Base-by-base conservation (phyloP, 768 basidiomycete genomes). In the Trametopsis cervina region DNA sequence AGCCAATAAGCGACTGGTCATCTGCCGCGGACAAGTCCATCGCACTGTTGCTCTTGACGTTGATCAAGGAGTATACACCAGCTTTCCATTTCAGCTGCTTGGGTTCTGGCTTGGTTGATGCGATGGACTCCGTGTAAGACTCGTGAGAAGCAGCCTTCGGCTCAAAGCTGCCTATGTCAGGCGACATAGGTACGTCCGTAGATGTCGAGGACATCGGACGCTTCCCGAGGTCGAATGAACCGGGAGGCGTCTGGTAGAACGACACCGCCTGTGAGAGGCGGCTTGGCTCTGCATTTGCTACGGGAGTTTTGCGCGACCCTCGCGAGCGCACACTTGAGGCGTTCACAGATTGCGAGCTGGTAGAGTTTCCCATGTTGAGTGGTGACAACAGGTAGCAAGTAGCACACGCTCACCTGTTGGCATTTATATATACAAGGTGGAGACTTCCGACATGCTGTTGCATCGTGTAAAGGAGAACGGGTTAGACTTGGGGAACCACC, bases 11-110 rank as follows among this genome's bases (percentile, higher is more conserved):
- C 20, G 52, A 53, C 50, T 44, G 50, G 25, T 52, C 21, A 46
- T 60, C 59, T 36, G 18, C 47, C 0, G 55, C 61, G 20, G 53
- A 57, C 18, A 63, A 53, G 48, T 63, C 61, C 22, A 59, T 35
- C 24, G 58, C 53, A 15, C 58, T 57, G 5, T 58, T 58, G 42
- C 55, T 54, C 12, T 47, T 49, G 24, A 55, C 56, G 47, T 63
- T 63, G 20, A 58, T 33, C 17, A 63, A 48, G 6, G 58, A 52
- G 44, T 60, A 59, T 21, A 57, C 57, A 11, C 61, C 60, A 1
- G 52, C 26, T n/a, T 40, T 52, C 51, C 46, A 52, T 7, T 18
- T 21, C 11, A n/a, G 35, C 29, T 49, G 38, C 22, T 46, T 46
- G 27, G 42, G 24, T 25, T 43, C 42, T n/a, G n/a, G n/a, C 25